These are phyloP conservation scores for Oenanthe sinensis DNA, from an alignment of 129 eudicot genomes.

Conservation along the genomic window DNA sequence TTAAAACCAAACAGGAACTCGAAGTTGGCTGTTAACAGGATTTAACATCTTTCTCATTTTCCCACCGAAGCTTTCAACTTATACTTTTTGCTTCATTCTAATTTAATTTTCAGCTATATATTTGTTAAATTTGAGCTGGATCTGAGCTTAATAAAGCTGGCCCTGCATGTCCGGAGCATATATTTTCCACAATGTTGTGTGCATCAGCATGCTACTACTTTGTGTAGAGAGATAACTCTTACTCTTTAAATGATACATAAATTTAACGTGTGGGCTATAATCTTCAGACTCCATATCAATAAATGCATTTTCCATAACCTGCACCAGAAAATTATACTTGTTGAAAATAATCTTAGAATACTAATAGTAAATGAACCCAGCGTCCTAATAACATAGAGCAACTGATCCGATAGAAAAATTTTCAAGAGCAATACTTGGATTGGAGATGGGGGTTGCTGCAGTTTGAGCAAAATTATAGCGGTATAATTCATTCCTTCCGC, in stretches of 20 bases:
- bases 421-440: constrained; percentile 31
- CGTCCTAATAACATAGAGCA: neutral
- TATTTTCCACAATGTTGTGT: too few relatives aligned
- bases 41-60: too few relatives aligned
- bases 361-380: neutral
- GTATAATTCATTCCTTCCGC: constrained; percentile 30
- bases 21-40: too few relatives aligned
- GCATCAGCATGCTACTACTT: too few relatives aligned
- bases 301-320: constrained; percentile 53
- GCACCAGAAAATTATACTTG: neutral
- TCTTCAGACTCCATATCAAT: constrained; percentile 13
- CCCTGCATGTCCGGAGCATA: too few relatives aligned
- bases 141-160: too few relatives aligned
- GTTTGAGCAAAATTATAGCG: constrained; percentile 56
- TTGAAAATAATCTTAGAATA: neutral
- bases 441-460: constrained; percentile 34
- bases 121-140: too few relatives aligned
- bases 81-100: too few relatives aligned
- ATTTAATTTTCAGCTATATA: too few relatives aligned
- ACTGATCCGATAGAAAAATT: neutral
- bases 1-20: too few relatives aligned
- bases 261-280: neutral
- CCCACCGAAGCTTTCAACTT: too few relatives aligned
- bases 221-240: neutral
- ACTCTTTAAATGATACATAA: neutral